phyloP scores from a whole-genome alignment of 1,139 yeast species.

The Suhomyces kunorum region DNA sequence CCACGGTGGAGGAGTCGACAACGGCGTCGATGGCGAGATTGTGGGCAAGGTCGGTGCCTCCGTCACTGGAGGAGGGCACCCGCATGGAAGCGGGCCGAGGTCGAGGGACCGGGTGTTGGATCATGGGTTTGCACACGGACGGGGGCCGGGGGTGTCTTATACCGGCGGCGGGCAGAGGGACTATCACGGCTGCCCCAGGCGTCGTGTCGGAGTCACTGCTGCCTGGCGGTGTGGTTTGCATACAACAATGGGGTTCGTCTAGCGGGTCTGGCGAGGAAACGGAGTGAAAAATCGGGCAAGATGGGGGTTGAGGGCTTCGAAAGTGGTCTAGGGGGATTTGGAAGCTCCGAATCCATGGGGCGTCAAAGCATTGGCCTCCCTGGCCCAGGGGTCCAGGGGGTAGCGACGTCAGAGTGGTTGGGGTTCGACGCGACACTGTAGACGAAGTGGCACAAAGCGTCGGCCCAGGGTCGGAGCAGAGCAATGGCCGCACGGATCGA shows the following conservation, averaged over 20 bases:
- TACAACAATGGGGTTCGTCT: slow-evolving; percentile 7
- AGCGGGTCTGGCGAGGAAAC: neutral
- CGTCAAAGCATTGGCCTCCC: neutral
- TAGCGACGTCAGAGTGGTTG: neutral
- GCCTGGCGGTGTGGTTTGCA: slow-evolving; percentile 8
- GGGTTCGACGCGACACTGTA: slow-evolving; percentile 1
- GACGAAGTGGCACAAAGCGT: slow-evolving; percentile 8
- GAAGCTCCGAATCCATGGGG: neutral
- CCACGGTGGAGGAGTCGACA: slow-evolving; percentile 27
- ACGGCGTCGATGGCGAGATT: slow-evolving; percentile 27
- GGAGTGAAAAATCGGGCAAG: neutral
- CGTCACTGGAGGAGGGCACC: slow-evolving; percentile 6
- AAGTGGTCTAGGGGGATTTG: too few relatives aligned
- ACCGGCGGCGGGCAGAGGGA: neutral
- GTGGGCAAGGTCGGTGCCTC: slow-evolving; percentile 5
- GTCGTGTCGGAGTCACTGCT: slow-evolving; percentile 3
- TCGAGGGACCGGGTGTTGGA: slow-evolving; percentile 9
- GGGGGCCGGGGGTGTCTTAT: slow-evolving; percentile 2
- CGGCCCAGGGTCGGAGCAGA: neutral
- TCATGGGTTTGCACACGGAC: slow-evolving; percentile 7
- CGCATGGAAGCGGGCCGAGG: slow-evolving; percentile 4
- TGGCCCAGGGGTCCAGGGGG: neutral
- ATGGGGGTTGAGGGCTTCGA: too few relatives aligned
- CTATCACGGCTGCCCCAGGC: neutral
- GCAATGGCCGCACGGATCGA: neutral